A percentile compares a stretch with the other conserved stretches of the same genome.
These are phyloP conservation scores for Darksidea phi DNA, from an alignment of 495 filamentous ascomycete genomes.

Conservation along the genomic window DNA sequence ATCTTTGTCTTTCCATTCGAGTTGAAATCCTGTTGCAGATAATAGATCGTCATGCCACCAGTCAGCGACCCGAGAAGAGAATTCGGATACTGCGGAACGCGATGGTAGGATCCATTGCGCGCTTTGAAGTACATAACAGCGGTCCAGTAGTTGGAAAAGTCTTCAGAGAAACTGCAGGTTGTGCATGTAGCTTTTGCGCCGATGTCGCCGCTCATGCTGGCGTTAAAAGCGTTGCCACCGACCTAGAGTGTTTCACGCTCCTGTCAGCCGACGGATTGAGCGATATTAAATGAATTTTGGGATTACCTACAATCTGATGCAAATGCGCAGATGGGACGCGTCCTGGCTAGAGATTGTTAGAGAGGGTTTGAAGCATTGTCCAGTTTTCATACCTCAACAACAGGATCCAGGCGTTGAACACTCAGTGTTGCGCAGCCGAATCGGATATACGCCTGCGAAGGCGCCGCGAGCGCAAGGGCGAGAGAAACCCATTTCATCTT, in stretches of 20 bases:
- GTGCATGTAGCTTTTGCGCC: not conserved
- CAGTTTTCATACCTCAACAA: too few relatives aligned
- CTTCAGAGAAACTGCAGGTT: not conserved
- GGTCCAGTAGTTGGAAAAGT: conserved; percentile 39
- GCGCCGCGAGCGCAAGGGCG: conserved; percentile 39
- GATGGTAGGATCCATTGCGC: conserved; percentile 35
- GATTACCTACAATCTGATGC: too few relatives aligned
- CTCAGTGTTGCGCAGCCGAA: conserved; percentile 49
- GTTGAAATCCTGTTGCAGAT: not conserved
- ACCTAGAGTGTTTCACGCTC: too few relatives aligned
- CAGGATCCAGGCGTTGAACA: conserved; percentile 47
- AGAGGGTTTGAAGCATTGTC: too few relatives aligned
- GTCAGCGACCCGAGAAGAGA: conserved; percentile 26
- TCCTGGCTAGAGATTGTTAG: too few relatives aligned
- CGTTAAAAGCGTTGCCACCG: not conserved
- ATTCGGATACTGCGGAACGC: conserved; percentile 32
- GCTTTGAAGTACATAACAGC: conserved; percentile 35
- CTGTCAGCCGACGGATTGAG: too few relatives aligned
- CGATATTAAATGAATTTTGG: too few relatives aligned
- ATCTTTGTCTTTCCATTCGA: not conserved
- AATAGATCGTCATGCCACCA: conserved; percentile 30
- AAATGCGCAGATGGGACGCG: too few relatives aligned
- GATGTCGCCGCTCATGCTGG: not conserved
- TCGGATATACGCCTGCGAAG: conserved; percentile 46
- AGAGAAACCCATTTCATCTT: conserved; percentile 48